phyloP scores from a whole-genome alignment of 1,284 basidiomycete species.

The Puccinia polysora region DNA sequence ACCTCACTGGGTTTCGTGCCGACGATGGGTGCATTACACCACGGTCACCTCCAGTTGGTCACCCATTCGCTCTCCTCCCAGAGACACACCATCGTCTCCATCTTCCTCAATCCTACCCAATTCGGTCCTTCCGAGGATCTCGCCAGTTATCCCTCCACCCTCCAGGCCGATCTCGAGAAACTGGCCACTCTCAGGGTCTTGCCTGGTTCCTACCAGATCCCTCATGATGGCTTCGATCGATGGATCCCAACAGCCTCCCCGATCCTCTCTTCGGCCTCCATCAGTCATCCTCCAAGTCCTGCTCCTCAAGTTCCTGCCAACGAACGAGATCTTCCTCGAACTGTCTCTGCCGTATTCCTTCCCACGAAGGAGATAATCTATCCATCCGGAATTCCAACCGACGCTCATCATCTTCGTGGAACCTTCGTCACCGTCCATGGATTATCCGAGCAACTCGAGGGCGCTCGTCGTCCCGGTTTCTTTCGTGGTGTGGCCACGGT shows the following conservation, averaged over 20 bases:
- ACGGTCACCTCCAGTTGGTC: slow-evolving; percentile 75
- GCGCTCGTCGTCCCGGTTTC: slow-evolving; percentile 74
- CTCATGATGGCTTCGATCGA: slow-evolving; percentile 34
- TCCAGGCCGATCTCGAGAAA: slow-evolving; percentile 57
- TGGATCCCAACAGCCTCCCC: not conserved
- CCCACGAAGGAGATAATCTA: slow-evolving; percentile 79
- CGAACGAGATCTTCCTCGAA: slow-evolving; percentile 29
- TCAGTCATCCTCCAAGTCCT: too few relatives aligned
- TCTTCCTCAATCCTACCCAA: slow-evolving; percentile 97
- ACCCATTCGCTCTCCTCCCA: slow-evolving; percentile 68
- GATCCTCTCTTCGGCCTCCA: too few relatives aligned
- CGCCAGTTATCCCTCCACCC: slow-evolving; percentile 79
- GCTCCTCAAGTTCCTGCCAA: not conserved
- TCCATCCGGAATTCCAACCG: slow-evolving; percentile 75
- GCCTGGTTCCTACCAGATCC: not conserved
- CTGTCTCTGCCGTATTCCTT: slow-evolving; percentile 65
- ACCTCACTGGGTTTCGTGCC: slow-evolving; percentile 83
- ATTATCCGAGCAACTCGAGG: slow-evolving; percentile 78
- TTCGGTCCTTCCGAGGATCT: slow-evolving; percentile 95
- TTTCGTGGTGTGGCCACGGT: slow-evolving; percentile 94
- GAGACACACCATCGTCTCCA: slow-evolving; percentile 82
- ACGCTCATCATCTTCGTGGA: slow-evolving; percentile 70
- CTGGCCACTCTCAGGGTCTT: slow-evolving; percentile 52
- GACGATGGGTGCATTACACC: slow-evolving; percentile 95
- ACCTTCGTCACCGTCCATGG: slow-evolving; percentile 88